These are phyloP conservation scores for Meira miltonrushii DNA, from an alignment of 1,284 basidiomycete species.

Conservation along the genomic window DNA sequence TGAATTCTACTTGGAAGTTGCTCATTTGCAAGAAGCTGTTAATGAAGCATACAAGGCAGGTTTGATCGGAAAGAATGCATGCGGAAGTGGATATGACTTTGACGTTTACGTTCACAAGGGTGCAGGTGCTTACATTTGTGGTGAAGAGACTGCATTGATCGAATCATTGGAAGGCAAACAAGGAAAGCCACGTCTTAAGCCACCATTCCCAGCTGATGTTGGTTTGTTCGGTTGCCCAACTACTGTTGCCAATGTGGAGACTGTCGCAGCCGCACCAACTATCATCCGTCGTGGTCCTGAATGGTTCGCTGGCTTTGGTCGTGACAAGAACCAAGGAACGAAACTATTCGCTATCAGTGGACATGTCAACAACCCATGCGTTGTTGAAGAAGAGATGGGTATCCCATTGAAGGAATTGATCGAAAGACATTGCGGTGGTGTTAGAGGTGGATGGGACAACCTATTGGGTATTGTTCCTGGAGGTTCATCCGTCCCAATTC, in stretches of 20 bases:
- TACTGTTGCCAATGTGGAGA: constrained; percentile 97
- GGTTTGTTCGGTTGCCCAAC: constrained; percentile 94
- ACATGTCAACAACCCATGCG: constrained; percentile 96
- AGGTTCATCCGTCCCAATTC: constrained; percentile 89
- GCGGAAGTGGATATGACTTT: constrained; percentile 85
- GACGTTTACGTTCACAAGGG: constrained; percentile 96
- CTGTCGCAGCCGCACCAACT: constrained; percentile 92
- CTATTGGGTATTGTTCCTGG: constrained; percentile 89
- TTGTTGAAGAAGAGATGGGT: constrained; percentile 98
- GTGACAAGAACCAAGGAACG: constrained; percentile 88
- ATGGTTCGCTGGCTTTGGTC: constrained; percentile 93
- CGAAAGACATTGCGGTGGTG: constrained; percentile 94
- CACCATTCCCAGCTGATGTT: constrained; percentile 98
- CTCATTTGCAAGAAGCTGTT: constrained; percentile 88
- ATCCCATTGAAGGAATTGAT: constrained; percentile 89
- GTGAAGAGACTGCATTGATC: constrained; percentile 96
- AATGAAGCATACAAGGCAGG: constrained; percentile 88
- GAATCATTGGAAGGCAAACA: constrained; percentile 95
- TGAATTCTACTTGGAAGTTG: constrained; percentile 93
- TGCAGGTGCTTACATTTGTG: constrained; percentile 96
- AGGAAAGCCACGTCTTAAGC: constrained; percentile 94
- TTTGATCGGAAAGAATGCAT: constrained; percentile 86
- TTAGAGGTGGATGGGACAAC: constrained; percentile 93
- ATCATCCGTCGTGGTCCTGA: constrained; percentile 82
- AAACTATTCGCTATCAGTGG: constrained; percentile 93